These are phyloP conservation scores for Cystobasidium ongulense DNA, from an alignment of 768 basidiomycete genomes.

Conservation along the genomic window DNA sequence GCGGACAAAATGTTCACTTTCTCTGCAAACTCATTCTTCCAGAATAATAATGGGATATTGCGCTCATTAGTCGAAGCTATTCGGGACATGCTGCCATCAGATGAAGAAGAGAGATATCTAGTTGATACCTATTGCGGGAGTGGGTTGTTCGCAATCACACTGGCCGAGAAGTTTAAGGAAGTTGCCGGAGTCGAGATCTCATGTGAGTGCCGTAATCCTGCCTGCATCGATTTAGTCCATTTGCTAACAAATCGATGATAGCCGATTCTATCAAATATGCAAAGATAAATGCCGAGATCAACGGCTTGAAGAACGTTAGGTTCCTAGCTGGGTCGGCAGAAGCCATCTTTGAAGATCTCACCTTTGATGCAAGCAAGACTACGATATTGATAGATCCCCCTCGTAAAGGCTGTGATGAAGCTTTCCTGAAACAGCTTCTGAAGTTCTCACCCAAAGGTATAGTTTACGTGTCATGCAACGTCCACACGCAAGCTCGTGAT, in stretches of 20 bases:
- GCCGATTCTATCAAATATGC: constrained; percentile 44
- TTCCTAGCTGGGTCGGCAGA: constrained; percentile 78
- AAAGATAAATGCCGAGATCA: constrained; percentile 47
- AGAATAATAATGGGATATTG: constrained; percentile 93
- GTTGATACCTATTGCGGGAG: constrained; percentile 78
- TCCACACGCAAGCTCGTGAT: constrained; percentile 53
- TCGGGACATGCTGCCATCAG: constrained; percentile 55
- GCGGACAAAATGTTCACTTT: constrained; percentile 76
- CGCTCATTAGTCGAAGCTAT: constrained; percentile 77
- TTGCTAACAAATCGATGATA: constrained; percentile 38
- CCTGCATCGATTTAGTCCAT: background rate
- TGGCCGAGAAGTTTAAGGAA: constrained; percentile 63
- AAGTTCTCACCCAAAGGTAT: constrained; percentile 59
- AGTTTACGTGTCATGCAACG: constrained; percentile 45
- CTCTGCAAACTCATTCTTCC: constrained; percentile 84
- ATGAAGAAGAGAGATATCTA: constrained; percentile 58
- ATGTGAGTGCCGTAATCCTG: constrained; percentile 39
- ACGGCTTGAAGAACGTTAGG: constrained; percentile 54
- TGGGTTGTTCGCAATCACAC: constrained; percentile 76
- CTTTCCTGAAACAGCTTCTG: constrained; percentile 63
- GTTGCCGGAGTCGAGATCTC: constrained; percentile 82
- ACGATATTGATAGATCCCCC: constrained; percentile 82
- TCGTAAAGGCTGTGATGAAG: constrained; percentile 81
- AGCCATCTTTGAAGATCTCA: constrained; percentile 59
- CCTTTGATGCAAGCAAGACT: constrained; percentile 60